Base-by-base conservation (phyloP, 2,329 filamentous ascomycete genomes). In the Aspergillus piperis region DNA sequence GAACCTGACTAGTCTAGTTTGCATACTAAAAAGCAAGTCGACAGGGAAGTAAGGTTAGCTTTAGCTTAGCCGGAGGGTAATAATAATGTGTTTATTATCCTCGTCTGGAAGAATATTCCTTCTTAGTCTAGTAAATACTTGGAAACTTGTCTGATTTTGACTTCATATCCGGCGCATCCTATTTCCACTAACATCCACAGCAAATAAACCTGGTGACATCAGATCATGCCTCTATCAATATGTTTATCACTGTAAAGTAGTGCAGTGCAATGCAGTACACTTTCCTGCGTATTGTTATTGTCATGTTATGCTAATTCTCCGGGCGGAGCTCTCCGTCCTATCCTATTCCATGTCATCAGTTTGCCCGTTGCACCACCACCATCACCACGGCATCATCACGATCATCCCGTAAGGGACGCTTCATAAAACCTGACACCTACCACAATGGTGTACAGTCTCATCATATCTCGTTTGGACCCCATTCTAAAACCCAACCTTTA, bases 21-120 rank as follows among this genome's bases (percentile, higher is more conserved):
- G 32, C 32, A 36, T 13, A 36, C 32, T 36, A 27, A 8, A 36
- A 36, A 36, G 32, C 32, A 13, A 36, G 32, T 36, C 32, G 32
- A 36, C 32, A 36, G 25, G 21, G 23, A 27, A 19, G n/a, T 55
- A 55, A 55, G 53, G 53, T 55, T 55, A 44, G 25, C 27, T 32
- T 32, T 30, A 19, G 11, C n/a, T n/a, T 10, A n/a, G 32, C 11
- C 19, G 11, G 17, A 17, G 23, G 30, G 25, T 27, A 27, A 8
- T 15, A 23, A 36, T 52, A n/a, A 23, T 5, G 10, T 8, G 21
- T 38, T 30, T 41, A 30, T 49, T 11, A 11, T 30, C 7, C 25
- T 30, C n/a, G 23, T 50, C n/a, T n/a, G 25, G 47, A 32, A 50
- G 47, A 50, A 32, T 13, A 15, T 30, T 50, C 25, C 47, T 30